Evolutionary conservation across 176 grass and related monocot species (phyloP), one percentile per base, ranked within the genome.

Genomic region (Eragrostis nindensis): DNA sequence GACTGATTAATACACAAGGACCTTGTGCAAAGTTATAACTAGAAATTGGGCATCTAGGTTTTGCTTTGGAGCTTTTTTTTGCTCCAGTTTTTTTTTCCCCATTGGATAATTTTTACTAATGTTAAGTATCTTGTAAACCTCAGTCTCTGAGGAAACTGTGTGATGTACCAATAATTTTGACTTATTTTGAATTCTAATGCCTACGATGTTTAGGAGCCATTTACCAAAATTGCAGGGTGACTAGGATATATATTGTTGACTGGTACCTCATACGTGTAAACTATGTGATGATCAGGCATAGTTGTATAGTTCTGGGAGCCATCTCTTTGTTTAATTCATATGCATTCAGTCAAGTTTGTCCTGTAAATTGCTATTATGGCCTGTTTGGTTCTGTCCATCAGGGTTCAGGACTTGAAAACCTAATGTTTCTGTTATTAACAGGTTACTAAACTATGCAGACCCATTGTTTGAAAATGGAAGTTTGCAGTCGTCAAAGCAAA

Each of bases 391-490:
- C 46, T 48, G 19, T 53, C 65, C 48, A 64, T 49, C 21, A 66
- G 55, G 52, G 22, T 43, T 49, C 21, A 66, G 55, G 52, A 30
- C 52, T 81, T 89, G 8, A 45, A 70, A 77, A 77, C 47, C 59
- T 85, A n/a, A 89, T 22, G 4, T 48, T 40, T 85, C 24, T 81
- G 66, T 56, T 80, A 61, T 77, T 50, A 30, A 77, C 80, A 89
- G 83, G 83, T 63, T 89, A 49, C 78, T 89, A 56, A 82, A 77
- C n/a, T 89, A 85, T 77, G 56, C 78, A 66, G 83, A 86, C 15
- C 78, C 78, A 66, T 73, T 89, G 41, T 86, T 89, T 81, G 87
- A 85, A 89, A 86, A 77, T 73, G 83, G 66, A 77, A 77, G 48
- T 43, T 62, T 17, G 25, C 74, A 74, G 53, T 54, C 78, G 66